phyloP scores from a whole-genome alignment of 2,329 filamentous ascomycete species.

The Penicillium nordicum region DNA sequence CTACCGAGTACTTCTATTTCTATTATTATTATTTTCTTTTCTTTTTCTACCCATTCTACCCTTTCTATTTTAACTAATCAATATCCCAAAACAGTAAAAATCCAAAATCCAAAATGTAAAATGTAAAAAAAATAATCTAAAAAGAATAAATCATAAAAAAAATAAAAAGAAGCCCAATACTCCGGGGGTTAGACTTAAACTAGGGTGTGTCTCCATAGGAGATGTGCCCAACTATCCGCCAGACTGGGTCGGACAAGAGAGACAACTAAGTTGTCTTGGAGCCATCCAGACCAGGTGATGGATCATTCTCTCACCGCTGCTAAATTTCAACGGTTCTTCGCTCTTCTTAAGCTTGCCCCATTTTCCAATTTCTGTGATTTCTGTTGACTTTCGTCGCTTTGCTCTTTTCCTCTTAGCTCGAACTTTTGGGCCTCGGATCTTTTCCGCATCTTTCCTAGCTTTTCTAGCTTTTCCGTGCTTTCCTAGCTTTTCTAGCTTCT shows the following conservation, averaged over 20 bases:
- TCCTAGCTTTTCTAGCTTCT: not conserved
- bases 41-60: not conserved
- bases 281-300: conserved; percentile 20
- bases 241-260: conserved; percentile 23
- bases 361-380: conserved; percentile 6
- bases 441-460: conserved; percentile 4
- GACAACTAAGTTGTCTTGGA: conserved; percentile 18
- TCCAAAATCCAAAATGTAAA: not conserved
- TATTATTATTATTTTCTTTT: not conserved
- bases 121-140: not conserved
- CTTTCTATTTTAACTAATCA: not conserved
- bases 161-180: conserved; percentile 6
- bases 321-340: conserved; percentile 17
- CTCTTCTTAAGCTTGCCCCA: conserved; percentile 9
- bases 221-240: conserved; percentile 25
- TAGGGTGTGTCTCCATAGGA: conserved; percentile 6
- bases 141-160: not conserved
- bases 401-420: conserved; percentile 5
- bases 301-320: conserved; percentile 26
- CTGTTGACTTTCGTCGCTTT: conserved; percentile 4
- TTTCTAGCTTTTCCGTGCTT: not conserved
- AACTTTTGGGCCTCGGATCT: conserved; percentile 2
- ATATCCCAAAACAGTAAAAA: not conserved
- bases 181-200: conserved; percentile 9
- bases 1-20: not conserved